Base-by-base conservation (phyloP, 1,284 basidiomycete genomes). In the Irpex sp. region DNA sequence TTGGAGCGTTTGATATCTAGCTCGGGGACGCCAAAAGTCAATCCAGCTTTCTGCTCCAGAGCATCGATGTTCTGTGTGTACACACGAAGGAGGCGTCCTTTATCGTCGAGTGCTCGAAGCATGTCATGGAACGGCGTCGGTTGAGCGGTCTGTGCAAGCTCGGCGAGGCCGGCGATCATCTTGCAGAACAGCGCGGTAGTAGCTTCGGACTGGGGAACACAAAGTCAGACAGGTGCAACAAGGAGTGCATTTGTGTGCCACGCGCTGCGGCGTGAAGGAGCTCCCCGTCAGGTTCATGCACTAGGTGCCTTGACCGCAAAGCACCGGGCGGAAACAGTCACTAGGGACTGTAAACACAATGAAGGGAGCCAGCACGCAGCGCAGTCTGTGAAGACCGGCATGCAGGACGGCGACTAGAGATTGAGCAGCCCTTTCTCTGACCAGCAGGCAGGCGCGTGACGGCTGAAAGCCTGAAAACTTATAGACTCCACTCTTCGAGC, bases 11-110 rank as follows among this genome's bases (percentile, higher is more conserved):
- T 83, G 63, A 77, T 78, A 65, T 85, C 83, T 63, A 84, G 83
- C 57, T 82, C 83, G 11, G 90, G 89, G 13, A 93, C 80, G 31
- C 91, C 91, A 67, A 91, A 92, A 0, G 86, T 85, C 5, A 97
- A 82, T 3, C 95, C 95, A 11, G 87, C 90, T 71, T 94, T 94
- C 64, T 81, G 81, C 72, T 97, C 95, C 58, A 98, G 86, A 13
- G 89, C 90, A 72, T 98, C 95, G 65, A 97, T 96, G 76, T 97
- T 96, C 78, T 98, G 95, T 0, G 95, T 97, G 75, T 97, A 98
- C 3, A 95, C 93, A 33, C 95, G 84, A 51, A 95, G 82, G 1
- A 98, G 84, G 56, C 87, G 84, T 1, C 92, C 90, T 55, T 89
- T 82, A 61, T 87, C 80, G 70, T 97, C 93, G 21, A 97, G 84